phyloP scores from a whole-genome alignment of 1,284 basidiomycete genomes.

The Thecaphora thlaspeos region DNA sequence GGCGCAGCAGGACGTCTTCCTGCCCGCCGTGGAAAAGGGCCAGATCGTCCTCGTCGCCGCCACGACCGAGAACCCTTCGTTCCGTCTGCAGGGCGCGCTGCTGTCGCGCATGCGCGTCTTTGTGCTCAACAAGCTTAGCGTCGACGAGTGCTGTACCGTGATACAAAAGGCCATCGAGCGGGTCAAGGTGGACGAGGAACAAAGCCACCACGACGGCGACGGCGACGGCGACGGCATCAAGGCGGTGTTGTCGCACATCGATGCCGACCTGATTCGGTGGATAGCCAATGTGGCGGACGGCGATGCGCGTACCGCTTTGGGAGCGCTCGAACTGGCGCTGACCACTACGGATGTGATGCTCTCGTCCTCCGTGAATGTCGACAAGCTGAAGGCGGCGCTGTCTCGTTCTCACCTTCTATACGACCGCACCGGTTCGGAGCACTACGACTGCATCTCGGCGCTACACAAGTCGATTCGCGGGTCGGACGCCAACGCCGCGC shows the following conservation, averaged over 20 bases:
- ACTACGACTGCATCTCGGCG: constrained; percentile 83
- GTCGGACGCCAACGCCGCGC: constrained; percentile 73
- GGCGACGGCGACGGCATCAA: background rate
- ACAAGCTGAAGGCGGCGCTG: constrained; percentile 31
- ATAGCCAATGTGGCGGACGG: constrained; percentile 51
- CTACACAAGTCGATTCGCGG: constrained; percentile 82
- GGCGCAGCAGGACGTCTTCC: constrained; percentile 68
- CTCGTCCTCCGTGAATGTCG: constrained; percentile 11
- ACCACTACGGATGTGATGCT: constrained; percentile 27
- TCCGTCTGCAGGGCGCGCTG: constrained; percentile 69
- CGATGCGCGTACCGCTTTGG: constrained; percentile 47
- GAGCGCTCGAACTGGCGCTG: constrained; percentile 47
- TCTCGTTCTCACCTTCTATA: constrained; percentile 46
- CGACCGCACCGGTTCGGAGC: constrained; percentile 56
- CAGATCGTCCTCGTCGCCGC: constrained; percentile 70
- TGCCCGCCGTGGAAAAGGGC: constrained; percentile 33
- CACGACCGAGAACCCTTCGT: constrained; percentile 89
- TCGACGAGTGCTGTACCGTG: constrained; percentile 39
- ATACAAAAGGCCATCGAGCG: constrained; percentile 26
- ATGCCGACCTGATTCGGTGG: constrained; percentile 40
- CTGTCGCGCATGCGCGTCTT: constrained; percentile 73
- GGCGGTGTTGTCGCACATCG: constrained; percentile 51
- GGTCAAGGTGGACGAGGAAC: constrained; percentile 13
- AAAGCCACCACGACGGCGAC: background rate
- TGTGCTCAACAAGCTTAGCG: constrained; percentile 44